Percentiles rank a stretch among this genome's conserved stretches.
These are phyloP conservation scores for Boletellus ananas DNA, from an alignment of 768 basidiomycete genomes.

Conservation along the genomic window DNA sequence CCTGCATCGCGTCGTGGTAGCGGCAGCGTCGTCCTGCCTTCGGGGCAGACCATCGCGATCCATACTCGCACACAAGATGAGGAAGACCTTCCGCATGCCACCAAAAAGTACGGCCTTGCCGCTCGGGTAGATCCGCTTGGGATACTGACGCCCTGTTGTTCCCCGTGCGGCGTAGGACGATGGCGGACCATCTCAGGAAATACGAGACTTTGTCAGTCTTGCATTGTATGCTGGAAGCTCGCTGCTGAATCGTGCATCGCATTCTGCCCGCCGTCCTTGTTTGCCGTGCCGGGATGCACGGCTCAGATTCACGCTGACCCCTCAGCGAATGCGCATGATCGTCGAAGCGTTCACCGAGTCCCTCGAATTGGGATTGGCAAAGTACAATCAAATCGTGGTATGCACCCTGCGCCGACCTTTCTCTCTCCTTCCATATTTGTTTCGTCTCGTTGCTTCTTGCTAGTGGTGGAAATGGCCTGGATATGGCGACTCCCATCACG, in stretches of 20 bases:
- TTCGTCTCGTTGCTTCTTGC: constrained; percentile 2
- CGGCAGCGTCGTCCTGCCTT: constrained; percentile 65
- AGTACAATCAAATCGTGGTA: constrained; percentile 84
- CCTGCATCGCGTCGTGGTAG: constrained; percentile 74
- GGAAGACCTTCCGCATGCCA: constrained; percentile 87
- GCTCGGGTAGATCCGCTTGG: not conserved
- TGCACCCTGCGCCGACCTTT: constrained; percentile 26
- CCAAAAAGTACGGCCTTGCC: constrained; percentile 66
- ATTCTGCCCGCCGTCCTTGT: not conserved
- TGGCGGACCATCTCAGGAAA: constrained; percentile 91
- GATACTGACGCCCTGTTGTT: constrained; percentile 6
- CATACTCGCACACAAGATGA: constrained; percentile 88
- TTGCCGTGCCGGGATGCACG: not conserved
- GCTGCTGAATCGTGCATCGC: constrained; percentile 2
- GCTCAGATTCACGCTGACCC: constrained; percentile 76
- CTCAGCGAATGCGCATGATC: constrained; percentile 94
- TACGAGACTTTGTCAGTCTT: constrained; percentile 76
- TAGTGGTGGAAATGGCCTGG: constrained; percentile 1
- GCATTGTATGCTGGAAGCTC: not conserved
- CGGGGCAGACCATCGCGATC: constrained; percentile 77
- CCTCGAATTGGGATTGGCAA: constrained; percentile 79
- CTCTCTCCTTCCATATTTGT: constrained; percentile 1
- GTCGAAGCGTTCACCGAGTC: constrained; percentile 94
- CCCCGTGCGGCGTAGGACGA: constrained; percentile 52
- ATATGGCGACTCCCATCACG: constrained; percentile 1